phyloP scores from a whole-genome alignment of 78 protist species.

The Monocercomonoides exilis region DNA sequence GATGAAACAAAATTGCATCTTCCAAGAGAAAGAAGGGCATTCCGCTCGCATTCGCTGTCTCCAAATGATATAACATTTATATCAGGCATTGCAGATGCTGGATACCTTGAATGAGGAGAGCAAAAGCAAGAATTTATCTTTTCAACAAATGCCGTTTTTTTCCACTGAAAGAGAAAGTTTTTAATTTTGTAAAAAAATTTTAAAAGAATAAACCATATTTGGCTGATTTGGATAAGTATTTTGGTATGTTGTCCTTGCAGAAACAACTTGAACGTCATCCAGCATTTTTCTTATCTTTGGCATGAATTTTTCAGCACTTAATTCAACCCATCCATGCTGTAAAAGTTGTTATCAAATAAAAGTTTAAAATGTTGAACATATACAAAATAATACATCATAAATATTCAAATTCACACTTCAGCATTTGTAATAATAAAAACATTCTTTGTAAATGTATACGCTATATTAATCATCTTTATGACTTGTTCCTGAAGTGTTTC shows the following conservation, averaged over 20 bases:
- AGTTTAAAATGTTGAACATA: too few species aligned
- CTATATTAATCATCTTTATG: background rate
- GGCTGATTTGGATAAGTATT: background rate
- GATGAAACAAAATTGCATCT: background rate
- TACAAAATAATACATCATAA: too few species aligned
- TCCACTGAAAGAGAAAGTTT: background rate
- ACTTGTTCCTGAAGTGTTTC: background rate
- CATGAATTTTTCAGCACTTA: background rate
- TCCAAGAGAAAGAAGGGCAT: background rate
- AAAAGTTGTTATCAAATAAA: background rate
- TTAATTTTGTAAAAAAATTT: background rate
- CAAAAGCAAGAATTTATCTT: background rate
- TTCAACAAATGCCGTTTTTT: background rate
- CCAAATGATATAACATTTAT: conserved; percentile 1
- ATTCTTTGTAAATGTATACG: background rate
- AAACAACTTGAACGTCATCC: background rate
- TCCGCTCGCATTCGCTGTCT: background rate
- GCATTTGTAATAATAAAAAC: background rate
- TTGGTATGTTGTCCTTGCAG: conserved; percentile 9
- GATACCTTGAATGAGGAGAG: background rate
- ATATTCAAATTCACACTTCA: background rate
- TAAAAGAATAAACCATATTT: background rate
- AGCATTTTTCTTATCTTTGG: background rate
- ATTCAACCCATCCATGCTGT: conserved; percentile 4
- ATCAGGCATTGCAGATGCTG: background rate